phyloP scores from a whole-genome alignment of 176 grass and related monocot genomes.

The Miscanthus lutarioriparius region DNA sequence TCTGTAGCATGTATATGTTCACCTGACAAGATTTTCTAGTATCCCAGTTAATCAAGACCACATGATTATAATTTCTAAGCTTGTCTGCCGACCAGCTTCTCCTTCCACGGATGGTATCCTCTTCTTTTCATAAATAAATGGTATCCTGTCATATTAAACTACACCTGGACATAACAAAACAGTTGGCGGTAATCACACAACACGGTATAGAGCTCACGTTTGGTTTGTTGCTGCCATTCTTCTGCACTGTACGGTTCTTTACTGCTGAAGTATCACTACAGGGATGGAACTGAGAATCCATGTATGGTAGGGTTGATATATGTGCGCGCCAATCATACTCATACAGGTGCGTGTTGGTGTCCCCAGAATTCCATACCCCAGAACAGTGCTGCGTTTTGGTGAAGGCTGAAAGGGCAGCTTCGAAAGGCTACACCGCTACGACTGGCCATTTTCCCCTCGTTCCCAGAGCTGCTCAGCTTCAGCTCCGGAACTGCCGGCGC shows the following conservation, averaged over 20 bases:
- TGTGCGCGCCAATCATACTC: not conserved
- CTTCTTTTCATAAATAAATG: too few species aligned
- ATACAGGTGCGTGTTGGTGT: not conserved
- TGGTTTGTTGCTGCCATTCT: not conserved
- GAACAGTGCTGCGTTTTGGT: conserved; percentile 1
- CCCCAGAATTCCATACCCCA: not conserved
- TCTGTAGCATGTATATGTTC: not conserved
- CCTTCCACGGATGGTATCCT: not conserved
- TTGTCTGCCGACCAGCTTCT: not conserved
- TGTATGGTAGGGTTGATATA: not conserved
- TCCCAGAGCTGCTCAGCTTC: conserved; percentile 11
- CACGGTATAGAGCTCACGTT: not conserved
- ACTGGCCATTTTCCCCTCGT: conserved; percentile 2
- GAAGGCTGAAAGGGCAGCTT: not conserved
- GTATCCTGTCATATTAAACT: not conserved
- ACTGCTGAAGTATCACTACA: not conserved
- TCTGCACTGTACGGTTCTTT: not conserved
- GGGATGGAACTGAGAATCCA: not conserved
- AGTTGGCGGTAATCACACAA: not conserved
- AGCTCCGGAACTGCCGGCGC: not conserved
- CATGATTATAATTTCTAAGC: not conserved
- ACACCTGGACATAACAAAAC: not conserved
- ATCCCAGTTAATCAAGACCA: not conserved
- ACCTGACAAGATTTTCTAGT: not conserved
- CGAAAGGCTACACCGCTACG: conserved; percentile 35